A percentile compares a stretch with the other conserved stretches of the same genome.
Evolutionary conservation across 208 protist genomes (phyloP).

Genomic region (Trypanosoma caninum): DNA sequence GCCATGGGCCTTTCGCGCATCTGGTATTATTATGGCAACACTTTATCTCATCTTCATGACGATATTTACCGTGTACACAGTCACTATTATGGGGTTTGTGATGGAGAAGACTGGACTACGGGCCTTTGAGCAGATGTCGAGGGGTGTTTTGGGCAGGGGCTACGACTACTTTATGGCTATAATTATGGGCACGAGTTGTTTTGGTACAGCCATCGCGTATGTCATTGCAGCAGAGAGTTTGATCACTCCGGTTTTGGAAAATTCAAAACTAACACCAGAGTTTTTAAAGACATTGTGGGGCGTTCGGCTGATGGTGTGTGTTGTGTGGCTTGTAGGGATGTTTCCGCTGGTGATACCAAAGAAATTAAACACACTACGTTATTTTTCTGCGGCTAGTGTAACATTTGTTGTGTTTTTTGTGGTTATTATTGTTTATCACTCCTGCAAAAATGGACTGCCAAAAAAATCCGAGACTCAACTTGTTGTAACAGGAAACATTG

Average conservation of each 20-base stretch:
- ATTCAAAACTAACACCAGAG: neutral
- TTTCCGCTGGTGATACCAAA: conserved; percentile 38
- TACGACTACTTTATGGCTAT: conserved; percentile 30
- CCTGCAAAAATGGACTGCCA: conserved; percentile 13
- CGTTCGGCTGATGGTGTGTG: conserved; percentile 7
- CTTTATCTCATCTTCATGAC: conserved; percentile 26
- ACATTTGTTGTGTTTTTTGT: conserved; percentile 30
- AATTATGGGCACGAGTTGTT: conserved; percentile 33
- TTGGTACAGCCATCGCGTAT: conserved; percentile 43
- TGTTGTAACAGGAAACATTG: conserved; percentile 17
- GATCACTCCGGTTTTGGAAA: conserved; percentile 20
- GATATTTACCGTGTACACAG: conserved; percentile 31
- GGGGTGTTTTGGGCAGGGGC: conserved; percentile 13
- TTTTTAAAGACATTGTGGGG: conserved; percentile 13
- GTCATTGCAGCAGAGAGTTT: conserved; percentile 29
- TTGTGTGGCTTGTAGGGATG: conserved; percentile 32
- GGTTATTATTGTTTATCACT: conserved; percentile 24
- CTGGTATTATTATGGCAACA: conserved; percentile 24
- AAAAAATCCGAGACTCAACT: conserved; percentile 5
- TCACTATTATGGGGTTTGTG: conserved; percentile 28
- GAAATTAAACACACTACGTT: conserved; percentile 34
- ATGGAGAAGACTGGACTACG: conserved; percentile 28
- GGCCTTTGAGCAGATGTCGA: conserved; percentile 31
- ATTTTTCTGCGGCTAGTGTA: conserved; percentile 32
- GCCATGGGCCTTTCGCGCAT: conserved; percentile 29